Evolutionary conservation across 768 basidiomycete species (phyloP).

Genomic region (Tricholoma saponaceum): DNA sequence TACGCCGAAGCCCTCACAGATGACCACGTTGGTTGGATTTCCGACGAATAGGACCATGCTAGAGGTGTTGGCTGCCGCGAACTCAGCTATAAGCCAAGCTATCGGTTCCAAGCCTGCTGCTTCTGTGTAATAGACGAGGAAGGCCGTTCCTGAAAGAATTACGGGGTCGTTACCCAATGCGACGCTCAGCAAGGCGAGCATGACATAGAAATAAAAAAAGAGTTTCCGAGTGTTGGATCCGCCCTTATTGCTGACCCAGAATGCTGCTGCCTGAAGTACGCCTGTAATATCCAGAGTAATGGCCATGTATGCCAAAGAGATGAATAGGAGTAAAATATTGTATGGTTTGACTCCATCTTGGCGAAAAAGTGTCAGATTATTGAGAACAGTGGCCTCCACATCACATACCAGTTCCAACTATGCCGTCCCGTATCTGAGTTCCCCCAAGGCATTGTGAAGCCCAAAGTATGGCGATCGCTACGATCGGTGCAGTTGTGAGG

Average conservation of each 20-base stretch:
- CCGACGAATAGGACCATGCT: slow-evolving; percentile 77
- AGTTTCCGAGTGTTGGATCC: slow-evolving; percentile 70
- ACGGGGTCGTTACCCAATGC: slow-evolving; percentile 92
- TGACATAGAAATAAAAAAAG: slow-evolving; percentile 78
- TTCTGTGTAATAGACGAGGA: slow-evolving; percentile 83
- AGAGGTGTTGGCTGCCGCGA: slow-evolving; percentile 78
- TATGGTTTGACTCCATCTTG: slow-evolving; percentile 79
- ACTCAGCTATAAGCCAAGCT: slow-evolving; percentile 74
- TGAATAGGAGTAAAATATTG: slow-evolving; percentile 92
- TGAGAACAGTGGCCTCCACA: not conserved
- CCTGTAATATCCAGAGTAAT: slow-evolving; percentile 91
- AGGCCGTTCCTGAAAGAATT: slow-evolving; percentile 88
- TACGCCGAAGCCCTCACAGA: slow-evolving; percentile 81
- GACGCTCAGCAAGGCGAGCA: slow-evolving; percentile 76
- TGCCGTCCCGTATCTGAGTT: slow-evolving; percentile 63
- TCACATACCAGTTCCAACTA: slow-evolving; percentile 45
- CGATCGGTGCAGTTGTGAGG: slow-evolving; percentile 45
- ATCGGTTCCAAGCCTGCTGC: slow-evolving; percentile 54
- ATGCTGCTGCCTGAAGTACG: slow-evolving; percentile 81
- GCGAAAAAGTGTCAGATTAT: not conserved
- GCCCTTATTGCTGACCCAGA: slow-evolving; percentile 83
- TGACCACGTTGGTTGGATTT: slow-evolving; percentile 94
- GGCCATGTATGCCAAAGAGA: slow-evolving; percentile 89
- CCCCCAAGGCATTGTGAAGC: slow-evolving; percentile 42
- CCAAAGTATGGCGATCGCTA: slow-evolving; percentile 46